Base-by-base conservation (phyloP, 2,329 filamentous ascomycete species). In the Beauveria sp. region DNA sequence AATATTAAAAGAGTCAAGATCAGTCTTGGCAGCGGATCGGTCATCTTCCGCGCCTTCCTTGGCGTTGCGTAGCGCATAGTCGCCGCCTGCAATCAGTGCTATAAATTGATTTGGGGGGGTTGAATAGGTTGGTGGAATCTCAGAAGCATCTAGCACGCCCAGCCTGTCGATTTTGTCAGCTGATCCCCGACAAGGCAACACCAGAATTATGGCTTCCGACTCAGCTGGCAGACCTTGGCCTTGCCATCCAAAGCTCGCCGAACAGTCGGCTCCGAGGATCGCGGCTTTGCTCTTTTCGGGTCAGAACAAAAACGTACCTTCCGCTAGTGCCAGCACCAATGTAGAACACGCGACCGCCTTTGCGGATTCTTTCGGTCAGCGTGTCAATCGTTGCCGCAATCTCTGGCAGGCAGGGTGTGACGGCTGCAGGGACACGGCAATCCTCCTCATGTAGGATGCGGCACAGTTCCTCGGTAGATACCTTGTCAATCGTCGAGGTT, bases 301-400 rank as follows among this genome's bases (percentile, higher is more conserved):
- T 12, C 12, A 24, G 40, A n/a, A 22, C 2, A 38, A 10, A 24
- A 34, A 48, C 67, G 65, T 62, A 76, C 73, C 76, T 73, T 59
- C 77, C 75, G 63, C 76, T 79, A 2, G 76, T 78, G 16, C 77
- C 75, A 3, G 76, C 77, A 10, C 76, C 76, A n/a, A 75, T 60
- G 57, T 64, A 64, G 14, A 64, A 64, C 7, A 67, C 60, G 12
- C 65, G 62, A 6, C 66, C 65, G 50, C 66, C 66, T 31, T 26
- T 50, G 7, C 59, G 51, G 18, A 67, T 56, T 24, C 64, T 61
- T n/a, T 62, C 64, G 8, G 60, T 20, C 34, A 67, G 54, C 22
- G 58, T 42, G 34, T 66, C 65, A 45, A 67, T 65, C n/a, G 60
- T 56, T 5, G 43, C 46, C 2, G 66, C 66, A 34, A 67, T 64